Conservation (phyloP, 495 filamentous ascomycete species). For the Podospora didyma region DNA sequence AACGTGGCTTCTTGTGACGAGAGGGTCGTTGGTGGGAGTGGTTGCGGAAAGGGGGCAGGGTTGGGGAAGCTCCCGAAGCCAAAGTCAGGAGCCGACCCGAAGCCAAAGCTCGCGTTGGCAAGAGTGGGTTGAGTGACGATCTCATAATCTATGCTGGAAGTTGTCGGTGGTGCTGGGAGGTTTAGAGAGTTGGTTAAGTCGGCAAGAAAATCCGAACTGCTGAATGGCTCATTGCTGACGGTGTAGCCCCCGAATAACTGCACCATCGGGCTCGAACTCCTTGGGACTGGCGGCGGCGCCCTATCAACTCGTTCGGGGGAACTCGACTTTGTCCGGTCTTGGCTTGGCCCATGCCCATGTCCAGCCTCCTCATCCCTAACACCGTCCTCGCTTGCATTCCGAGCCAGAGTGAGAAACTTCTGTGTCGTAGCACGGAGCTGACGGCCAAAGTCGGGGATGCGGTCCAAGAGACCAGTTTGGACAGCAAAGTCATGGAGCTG, state of each 20-base stretch:
- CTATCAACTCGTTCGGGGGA: slow-evolving; percentile 1
- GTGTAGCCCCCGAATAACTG: slow-evolving; percentile 20
- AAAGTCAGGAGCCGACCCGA: slow-evolving; percentile 19
- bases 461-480: slow-evolving; percentile 45
- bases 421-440: slow-evolving; percentile 43
- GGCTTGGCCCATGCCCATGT: slow-evolving; percentile 3
- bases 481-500: slow-evolving; percentile 60
- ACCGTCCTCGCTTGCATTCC: slow-evolving; percentile 31
- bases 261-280: neutral
- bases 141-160: slow-evolving; percentile 18
- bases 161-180: slow-evolving; percentile 1
- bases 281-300: neutral
- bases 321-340: neutral
- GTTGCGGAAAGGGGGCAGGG: slow-evolving; percentile 18
- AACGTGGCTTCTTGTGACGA: slow-evolving; percentile 65
- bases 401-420: slow-evolving; percentile 41
- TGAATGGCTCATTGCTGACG: slow-evolving; percentile 24
- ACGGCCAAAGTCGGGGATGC: slow-evolving; percentile 47
- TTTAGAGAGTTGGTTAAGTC: slow-evolving; percentile 5
- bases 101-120: slow-evolving; percentile 33
- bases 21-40: slow-evolving; percentile 42
- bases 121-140: slow-evolving; percentile 31
- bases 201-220: slow-evolving; percentile 1
- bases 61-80: slow-evolving; percentile 8
- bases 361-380: slow-evolving; percentile 19